Evolutionary conservation across 2,329 filamentous ascomycete genomes (phyloP), one percentile per base, ranked within the genome.

Genomic region (Parafenestella ontariensis): DNA sequence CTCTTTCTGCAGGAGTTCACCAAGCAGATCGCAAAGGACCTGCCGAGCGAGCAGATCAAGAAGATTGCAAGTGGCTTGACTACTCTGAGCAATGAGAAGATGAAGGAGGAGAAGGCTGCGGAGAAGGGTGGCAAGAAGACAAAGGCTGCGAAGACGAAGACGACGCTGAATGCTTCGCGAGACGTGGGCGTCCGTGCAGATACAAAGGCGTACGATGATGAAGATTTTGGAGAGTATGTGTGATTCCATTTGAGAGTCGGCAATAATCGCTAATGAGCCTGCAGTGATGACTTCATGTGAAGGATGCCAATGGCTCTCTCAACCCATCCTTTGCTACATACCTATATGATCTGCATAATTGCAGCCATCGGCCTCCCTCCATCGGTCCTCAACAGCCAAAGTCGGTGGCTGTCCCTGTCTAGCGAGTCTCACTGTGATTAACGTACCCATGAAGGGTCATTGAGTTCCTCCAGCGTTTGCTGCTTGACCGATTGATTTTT

Each of bases 61-160:
- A 98, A 98, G 84, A 86, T 96, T 63, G 87, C 92, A 11, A 96
- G 90, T 76, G 85, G 86, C 5, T 79, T 99, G 70, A 96, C 93
- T n/a, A 89, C 92, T 5, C 84, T 96, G 52, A 86, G 91, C 74
- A 99, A 99, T 76, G 95, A 98, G 85, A 97, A 96, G 85, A 89
- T 98, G 89, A 96, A 92, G 82, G 93, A 97, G 77, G 95, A 99
- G 85, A 97, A 98, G 85, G 88, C 89, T 3, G 87, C 91, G 3
- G 92, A 96, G 63, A 97, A 96, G 83, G 88, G 91, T 49, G 91
- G 89, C 70, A 99, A 98, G 90, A 99, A 98, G 87, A 87, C 83
- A 67, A 98, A 98, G 85, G 93, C 93, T 4, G 90, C 91, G 58
- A 98, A 98, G 87, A 96, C 90, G 34, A 99, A 99, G 87, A 87